phyloP scores from a whole-genome alignment of 805 yeast species.

The Nakazawaea laoshanensis region DNA sequence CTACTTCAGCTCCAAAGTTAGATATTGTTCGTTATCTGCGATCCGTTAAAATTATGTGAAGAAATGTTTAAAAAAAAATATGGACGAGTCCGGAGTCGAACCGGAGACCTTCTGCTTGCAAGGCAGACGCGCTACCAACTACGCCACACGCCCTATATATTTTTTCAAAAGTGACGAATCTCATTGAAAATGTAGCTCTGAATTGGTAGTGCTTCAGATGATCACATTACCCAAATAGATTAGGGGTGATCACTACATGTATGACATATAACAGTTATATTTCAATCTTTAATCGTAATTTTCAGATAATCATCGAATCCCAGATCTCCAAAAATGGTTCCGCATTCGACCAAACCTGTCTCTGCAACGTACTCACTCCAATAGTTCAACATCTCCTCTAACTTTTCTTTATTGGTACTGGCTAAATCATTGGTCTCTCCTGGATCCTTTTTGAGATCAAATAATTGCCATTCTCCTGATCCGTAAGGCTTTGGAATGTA shows the following conservation, averaged over 20 bases:
- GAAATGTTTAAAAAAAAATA: slow-evolving; percentile 10
- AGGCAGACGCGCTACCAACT: slow-evolving; percentile 79
- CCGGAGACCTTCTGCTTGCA: slow-evolving; percentile 75
- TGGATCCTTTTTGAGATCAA: slow-evolving; percentile 32
- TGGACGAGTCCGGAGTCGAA: slow-evolving; percentile 77
- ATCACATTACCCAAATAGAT: too few relatives aligned
- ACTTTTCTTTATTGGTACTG: slow-evolving; percentile 23
- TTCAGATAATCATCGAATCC: slow-evolving; percentile 4
- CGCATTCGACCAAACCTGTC: slow-evolving; percentile 33
- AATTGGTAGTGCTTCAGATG: too few relatives aligned
- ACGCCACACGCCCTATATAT: slow-evolving; percentile 60
- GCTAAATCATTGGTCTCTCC: slow-evolving; percentile 44
- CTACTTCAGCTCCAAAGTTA: too few relatives aligned
- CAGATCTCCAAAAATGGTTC: slow-evolving; percentile 1
- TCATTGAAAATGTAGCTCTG: too few relatives aligned
- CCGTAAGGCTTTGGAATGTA: slow-evolving; percentile 43
- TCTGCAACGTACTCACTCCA: slow-evolving; percentile 48
- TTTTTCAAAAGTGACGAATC: too few relatives aligned
- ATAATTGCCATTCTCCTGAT: slow-evolving; percentile 40
- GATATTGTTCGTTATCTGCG: not conserved
- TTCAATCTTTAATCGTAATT: slow-evolving; percentile 2
- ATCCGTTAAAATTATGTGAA: not conserved
- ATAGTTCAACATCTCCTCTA: slow-evolving; percentile 32
- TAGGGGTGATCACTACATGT: too few relatives aligned
- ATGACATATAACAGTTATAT: too few relatives aligned